A percentile compares a stretch with the other conserved stretches of the same genome.
Evolutionary conservation across 2,329 filamentous ascomycete genomes (phyloP).

Genomic region (Fusarium metavorans): DNA sequence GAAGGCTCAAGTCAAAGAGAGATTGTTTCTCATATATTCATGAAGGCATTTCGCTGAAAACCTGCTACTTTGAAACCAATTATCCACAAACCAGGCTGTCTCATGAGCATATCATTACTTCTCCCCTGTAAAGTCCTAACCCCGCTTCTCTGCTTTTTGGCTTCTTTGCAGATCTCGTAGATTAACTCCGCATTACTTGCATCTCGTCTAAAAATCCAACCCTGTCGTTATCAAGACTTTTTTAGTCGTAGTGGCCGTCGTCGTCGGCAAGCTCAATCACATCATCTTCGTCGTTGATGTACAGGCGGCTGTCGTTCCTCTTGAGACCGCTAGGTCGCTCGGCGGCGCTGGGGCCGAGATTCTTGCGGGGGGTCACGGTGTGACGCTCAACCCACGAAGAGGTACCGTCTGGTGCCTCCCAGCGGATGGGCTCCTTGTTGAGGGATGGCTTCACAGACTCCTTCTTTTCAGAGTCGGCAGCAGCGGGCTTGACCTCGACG

Average conservation of each 20-base stretch:
- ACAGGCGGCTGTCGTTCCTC: constrained; percentile 43
- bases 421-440: constrained; percentile 47
- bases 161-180: background rate
- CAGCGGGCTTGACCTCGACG: constrained; percentile 34
- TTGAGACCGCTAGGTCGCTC: constrained; percentile 21
- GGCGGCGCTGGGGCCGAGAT: constrained; percentile 3
- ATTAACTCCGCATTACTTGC: constrained; percentile 28
- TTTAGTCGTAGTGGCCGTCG: constrained; percentile 43
- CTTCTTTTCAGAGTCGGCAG: constrained; percentile 6
- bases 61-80: constrained; percentile 7
- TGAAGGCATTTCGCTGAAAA: constrained; percentile 19
- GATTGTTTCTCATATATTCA: constrained; percentile 10
- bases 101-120: constrained; percentile 8
- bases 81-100: constrained; percentile 9
- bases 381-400: constrained; percentile 55
- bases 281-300: constrained; percentile 45
- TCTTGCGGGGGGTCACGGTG: constrained; percentile 41
- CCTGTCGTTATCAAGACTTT: background rate
- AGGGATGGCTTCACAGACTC: constrained; percentile 16
- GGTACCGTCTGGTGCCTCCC: constrained; percentile 51
- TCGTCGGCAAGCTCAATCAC: constrained; percentile 42
- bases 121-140: background rate
- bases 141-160: background rate
- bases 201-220: background rate
- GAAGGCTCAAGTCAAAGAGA: constrained; percentile 14